These are phyloP conservation scores for Lithocarpus polystachyus DNA, from an alignment of 306 rosid species.

Conservation along the genomic window DNA sequence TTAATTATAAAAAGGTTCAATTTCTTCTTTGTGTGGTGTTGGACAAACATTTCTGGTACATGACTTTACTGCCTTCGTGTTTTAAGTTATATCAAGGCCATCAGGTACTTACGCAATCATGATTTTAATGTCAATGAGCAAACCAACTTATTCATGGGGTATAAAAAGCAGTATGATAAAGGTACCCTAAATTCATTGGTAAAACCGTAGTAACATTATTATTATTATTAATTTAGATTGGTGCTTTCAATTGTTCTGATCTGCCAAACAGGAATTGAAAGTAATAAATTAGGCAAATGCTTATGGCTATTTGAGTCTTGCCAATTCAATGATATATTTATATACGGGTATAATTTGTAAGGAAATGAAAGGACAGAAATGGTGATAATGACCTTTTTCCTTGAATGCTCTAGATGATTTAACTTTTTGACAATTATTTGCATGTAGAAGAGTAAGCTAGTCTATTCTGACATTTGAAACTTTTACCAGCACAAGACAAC, in stretches of 20 bases:
- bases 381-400: not conserved
- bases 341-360: not conserved
- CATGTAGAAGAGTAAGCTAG: not conserved
- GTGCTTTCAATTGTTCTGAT: not conserved
- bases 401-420: not conserved
- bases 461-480: not conserved
- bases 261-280: not conserved
- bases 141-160: not conserved
- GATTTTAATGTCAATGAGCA: not conserved
- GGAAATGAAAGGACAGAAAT: not conserved
- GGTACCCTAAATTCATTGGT: too few species aligned
- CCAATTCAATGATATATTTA: not conserved
- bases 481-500: not conserved
- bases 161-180: not conserved
- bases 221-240: not conserved
- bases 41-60: not conserved
- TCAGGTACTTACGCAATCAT: not conserved
- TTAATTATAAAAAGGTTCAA: not conserved
- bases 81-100: too few species aligned
- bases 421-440: not conserved
- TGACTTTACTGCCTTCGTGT: not conserved
- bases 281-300: not conserved
- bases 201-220: too few species aligned
- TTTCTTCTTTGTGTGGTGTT: not conserved
- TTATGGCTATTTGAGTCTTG: not conserved